Evolutionary conservation across 2,329 filamentous ascomycete species (phyloP).

Genomic region (Alternaria atra): DNA sequence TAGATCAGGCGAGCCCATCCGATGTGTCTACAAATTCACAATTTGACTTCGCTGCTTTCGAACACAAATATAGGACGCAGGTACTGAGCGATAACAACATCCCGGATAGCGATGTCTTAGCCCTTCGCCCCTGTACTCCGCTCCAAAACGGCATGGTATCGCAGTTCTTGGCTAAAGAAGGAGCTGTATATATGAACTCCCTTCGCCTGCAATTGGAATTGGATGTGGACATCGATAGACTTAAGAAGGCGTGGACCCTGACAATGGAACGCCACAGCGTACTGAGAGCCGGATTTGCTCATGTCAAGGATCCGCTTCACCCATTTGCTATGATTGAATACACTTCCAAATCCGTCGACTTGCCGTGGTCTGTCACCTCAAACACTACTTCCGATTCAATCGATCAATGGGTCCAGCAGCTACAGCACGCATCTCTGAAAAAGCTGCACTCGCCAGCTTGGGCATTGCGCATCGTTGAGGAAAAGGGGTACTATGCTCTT

Average conservation of each 20-base stretch:
- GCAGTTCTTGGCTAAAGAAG: conserved; percentile 73
- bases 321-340: conserved; percentile 82
- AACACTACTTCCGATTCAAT: not conserved
- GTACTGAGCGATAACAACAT: conserved; percentile 48
- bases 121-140: conserved; percentile 78
- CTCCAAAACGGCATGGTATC: conserved; percentile 83
- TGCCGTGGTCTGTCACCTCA: conserved; percentile 47
- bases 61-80: conserved; percentile 51
- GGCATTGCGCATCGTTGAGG: conserved; percentile 63
- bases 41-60: conserved; percentile 63
- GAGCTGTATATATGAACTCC: conserved; percentile 78
- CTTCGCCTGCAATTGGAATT: conserved; percentile 63
- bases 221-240: conserved; percentile 47
- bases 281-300: conserved; percentile 76
- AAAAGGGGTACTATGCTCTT: conserved; percentile 37
- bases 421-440: conserved; percentile 47
- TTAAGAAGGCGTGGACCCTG: conserved; percentile 68
- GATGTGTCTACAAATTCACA: not conserved
- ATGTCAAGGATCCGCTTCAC: conserved; percentile 66
- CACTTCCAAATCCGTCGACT: conserved; percentile 32
- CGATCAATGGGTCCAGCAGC: conserved; percentile 35
- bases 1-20: conserved; percentile 14
- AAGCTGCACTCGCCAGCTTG: conserved; percentile 68
- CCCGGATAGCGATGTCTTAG: conserved; percentile 57
- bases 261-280: conserved; percentile 70